Base-by-base conservation (phyloP, 2,329 filamentous ascomycete genomes). In the Sporothrix phasma region DNA sequence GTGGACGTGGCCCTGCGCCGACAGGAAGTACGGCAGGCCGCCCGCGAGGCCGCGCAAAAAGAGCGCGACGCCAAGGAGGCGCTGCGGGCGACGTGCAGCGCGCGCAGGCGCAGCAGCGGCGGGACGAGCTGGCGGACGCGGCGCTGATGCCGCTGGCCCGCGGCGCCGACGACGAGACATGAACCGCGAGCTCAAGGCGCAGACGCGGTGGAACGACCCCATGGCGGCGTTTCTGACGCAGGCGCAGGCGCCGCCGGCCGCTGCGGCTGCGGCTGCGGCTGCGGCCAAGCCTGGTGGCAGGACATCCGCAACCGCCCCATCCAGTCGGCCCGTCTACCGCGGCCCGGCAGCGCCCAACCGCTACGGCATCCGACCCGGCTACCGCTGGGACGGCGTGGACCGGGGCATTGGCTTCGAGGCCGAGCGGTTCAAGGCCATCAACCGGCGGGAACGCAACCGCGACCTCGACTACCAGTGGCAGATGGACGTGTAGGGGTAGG, bases 361-460 rank as follows among this genome's bases (percentile, higher is more conserved):
- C 22, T 97, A 97, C 77, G 90, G 90, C 1, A 97, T 99, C 67
- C 82, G 88, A 66, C 94, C 94, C 0, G 95, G 94, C 0, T 91
- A 96, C 77, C 81, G 90, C 68, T 99, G 94, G 94, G 94, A 99
- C 79, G 94, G 95, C 5, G 94, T 99, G 19, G 94, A 99, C 79
- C 82, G 94, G 68, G 82, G 90, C 22, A 99, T 91, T 76, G 93
- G 93, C 0, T 97, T 97, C 73, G 94, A 99, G 78, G 88, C 85
- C 67, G 88, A 97, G 73, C 89, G 92, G 77, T 97, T 97, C 77
- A 91, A 89, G 73, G 90, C 92, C 2, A 79, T 92, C 69, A 97
- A 97, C 74, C 80, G 85, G 69, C 84, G 84, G 69, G 85, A 87
- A 71, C 86, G 92, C 73, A 85, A 88, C 70, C 88, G 89, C 75